phyloP scores from a whole-genome alignment of 2,329 filamentous ascomycete genomes.

The Ceratocystis eucalypticola region DNA sequence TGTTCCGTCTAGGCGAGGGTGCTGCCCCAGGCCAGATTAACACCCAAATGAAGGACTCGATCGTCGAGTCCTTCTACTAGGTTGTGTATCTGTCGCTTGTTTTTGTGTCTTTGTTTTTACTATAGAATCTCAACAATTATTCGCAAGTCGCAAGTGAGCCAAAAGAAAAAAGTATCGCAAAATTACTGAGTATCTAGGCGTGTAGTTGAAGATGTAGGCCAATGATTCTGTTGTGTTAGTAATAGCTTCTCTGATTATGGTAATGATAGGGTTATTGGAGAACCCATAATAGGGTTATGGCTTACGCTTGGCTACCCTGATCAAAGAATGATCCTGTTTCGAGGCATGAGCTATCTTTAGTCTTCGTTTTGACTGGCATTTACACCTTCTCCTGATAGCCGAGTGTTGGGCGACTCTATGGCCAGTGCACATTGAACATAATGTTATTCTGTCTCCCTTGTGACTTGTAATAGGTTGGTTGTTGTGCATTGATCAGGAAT shows the following conservation, averaged over 20 bases:
- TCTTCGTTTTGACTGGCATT: too few species aligned
- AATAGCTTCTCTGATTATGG: too few species aligned
- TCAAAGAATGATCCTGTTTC: too few species aligned
- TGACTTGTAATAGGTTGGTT: neutral
- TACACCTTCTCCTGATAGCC: too few species aligned
- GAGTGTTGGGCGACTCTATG: neutral
- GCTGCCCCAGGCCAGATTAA: constrained; percentile 65
- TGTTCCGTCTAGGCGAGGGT: constrained; percentile 88
- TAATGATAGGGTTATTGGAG: too few species aligned
- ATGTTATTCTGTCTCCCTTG: neutral
- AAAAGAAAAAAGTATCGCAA: constrained; percentile 9
- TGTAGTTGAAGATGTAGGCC: too few species aligned
- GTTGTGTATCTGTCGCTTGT: constrained; percentile 3
- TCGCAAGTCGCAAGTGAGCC: neutral
- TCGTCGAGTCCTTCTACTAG: constrained; percentile 98
- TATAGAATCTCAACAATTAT: neutral
- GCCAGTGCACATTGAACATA: neutral
- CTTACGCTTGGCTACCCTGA: too few species aligned
- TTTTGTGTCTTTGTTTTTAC: neutral
- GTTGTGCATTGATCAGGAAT: neutral
- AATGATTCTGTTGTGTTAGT: too few species aligned
- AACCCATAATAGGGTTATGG: too few species aligned
- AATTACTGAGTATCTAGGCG: too few species aligned
- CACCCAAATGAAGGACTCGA: constrained; percentile 83
- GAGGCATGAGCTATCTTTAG: too few species aligned